These are phyloP conservation scores for Trichoderma hamatum DNA, from an alignment of 2,329 filamentous ascomycete species.

Conservation along the genomic window DNA sequence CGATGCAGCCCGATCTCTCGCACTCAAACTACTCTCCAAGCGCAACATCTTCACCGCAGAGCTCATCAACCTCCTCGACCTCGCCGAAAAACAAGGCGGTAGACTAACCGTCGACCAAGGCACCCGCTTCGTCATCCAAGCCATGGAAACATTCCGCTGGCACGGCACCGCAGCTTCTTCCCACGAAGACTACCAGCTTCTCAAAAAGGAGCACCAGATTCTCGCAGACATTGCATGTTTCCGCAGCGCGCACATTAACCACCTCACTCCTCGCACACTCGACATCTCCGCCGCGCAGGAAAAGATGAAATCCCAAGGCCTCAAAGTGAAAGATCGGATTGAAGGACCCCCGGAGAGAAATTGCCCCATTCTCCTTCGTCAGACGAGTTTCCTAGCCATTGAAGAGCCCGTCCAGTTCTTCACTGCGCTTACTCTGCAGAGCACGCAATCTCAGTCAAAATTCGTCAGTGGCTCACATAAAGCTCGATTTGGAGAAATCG, in stretches of 20 bases:
- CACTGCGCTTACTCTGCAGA: slow-evolving; percentile 11
- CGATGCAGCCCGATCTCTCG: slow-evolving; percentile 38
- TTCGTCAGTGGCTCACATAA: slow-evolving; percentile 46
- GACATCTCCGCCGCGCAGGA: slow-evolving; percentile 51
- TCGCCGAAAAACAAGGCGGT: slow-evolving; percentile 37
- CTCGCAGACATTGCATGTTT: slow-evolving; percentile 52
- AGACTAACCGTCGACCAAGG: slow-evolving; percentile 38
- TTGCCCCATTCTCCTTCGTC: slow-evolving; percentile 53
- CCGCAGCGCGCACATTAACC: slow-evolving; percentile 54
- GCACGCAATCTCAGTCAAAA: background rate
- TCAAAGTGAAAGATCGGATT: slow-evolving; percentile 52
- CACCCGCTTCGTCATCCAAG: slow-evolving; percentile 46
- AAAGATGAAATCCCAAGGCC: slow-evolving; percentile 45
- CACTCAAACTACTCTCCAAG: slow-evolving; percentile 39
- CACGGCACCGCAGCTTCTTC: slow-evolving; percentile 46
- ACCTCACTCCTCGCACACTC: slow-evolving; percentile 55
- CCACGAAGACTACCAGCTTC: slow-evolving; percentile 45
- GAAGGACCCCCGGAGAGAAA: slow-evolving; percentile 52
- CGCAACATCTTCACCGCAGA: slow-evolving; percentile 48
- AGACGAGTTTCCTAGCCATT: slow-evolving; percentile 57
- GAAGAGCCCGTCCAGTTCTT: slow-evolving; percentile 51
- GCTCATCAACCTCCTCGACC: slow-evolving; percentile 43
- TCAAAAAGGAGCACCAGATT: slow-evolving; percentile 50
- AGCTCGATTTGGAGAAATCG: slow-evolving; percentile 57
- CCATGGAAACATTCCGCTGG: slow-evolving; percentile 53